Base-by-base conservation (phyloP, 768 basidiomycete species). In the Cystobasidiopsis lactophilus region DNA sequence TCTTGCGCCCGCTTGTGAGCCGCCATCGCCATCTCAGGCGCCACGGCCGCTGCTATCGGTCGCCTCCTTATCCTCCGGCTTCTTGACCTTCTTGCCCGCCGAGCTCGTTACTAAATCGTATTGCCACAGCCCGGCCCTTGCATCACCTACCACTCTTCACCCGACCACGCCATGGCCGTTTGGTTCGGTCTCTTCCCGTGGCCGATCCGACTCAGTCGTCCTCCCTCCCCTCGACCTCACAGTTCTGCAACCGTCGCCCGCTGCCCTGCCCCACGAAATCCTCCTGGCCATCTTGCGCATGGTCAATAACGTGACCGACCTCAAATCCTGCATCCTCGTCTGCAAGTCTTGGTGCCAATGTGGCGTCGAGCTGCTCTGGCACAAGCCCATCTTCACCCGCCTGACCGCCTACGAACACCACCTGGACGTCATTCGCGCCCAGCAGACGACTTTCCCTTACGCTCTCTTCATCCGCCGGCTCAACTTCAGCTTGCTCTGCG, bases 311-410 rank as follows among this genome's bases (percentile, higher is more conserved):
- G 70, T 79, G 29, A 72, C 74, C 54, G 83, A 91, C 66, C 73
- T 95, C 44, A 75, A 80, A 57, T 70, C 72, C 58, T 73, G 76
- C 38, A 73, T 89, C 55, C 77, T 80, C 52, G 88, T 95, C 26
- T 86, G 79, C 19, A 78, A 84, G 53, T 74, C 77, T 26, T 98
- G 91, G 88, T 95, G 86, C 72, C 81, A 89, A 64, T 93, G 86
- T 67, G 78, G 85, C 29, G 86, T 89, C 40, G 85, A 95, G 66
- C 74, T 95, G 21, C 73, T 96, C 23, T 98, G 89, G 89, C 80
- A 86, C 66, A 81, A 83, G 62, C 89, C 89, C 19, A 71, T 72
- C 50, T 77, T 96, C 63, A 70, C 76, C 24, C 76, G 75, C 53
- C 71, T 77, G 52, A 68, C 73, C 51, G 79, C 80, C 35, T 74